Conservation (phyloP, 225 moss, liverwort and hornwort species). For the Marchantia polymorpha region DNA sequence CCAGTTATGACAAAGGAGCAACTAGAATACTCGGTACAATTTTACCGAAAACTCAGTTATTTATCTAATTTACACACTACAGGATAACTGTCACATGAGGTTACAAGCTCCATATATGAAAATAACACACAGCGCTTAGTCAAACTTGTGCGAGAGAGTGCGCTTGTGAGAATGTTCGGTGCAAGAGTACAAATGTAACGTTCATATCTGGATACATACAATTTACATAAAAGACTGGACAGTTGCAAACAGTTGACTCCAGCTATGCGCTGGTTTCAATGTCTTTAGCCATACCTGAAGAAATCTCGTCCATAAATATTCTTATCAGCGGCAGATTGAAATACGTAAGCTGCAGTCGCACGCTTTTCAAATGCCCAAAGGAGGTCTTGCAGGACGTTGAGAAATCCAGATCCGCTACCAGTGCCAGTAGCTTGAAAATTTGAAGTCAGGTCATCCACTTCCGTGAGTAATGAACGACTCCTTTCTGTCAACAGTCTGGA, state of each 20-base stretch:
- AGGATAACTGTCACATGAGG: too few relatives aligned
- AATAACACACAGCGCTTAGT: too few relatives aligned
- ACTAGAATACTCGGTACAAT: too few relatives aligned
- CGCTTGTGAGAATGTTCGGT: too few relatives aligned
- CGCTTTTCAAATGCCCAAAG: conserved; percentile 87
- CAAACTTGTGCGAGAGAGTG: too few relatives aligned
- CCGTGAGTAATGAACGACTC: conserved; percentile 48
- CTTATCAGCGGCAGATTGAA: conserved; percentile 56
- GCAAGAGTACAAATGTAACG: too few relatives aligned
- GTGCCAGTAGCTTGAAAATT: conserved; percentile 45
- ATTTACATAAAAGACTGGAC: background rate
- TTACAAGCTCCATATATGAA: too few relatives aligned
- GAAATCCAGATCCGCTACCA: conserved; percentile 71
- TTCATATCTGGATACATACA: background rate
- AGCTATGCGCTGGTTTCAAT: background rate
- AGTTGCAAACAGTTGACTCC: background rate
- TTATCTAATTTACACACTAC: too few relatives aligned
- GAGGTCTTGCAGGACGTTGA: conserved; percentile 75
- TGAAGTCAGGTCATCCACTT: conserved; percentile 61
- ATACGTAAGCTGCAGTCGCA: conserved; percentile 58
- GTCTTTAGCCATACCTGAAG: conserved; percentile 41
- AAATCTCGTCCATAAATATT: conserved; percentile 63
- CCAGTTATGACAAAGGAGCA: too few relatives aligned
- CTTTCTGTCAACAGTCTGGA: conserved; percentile 68
- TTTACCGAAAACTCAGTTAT: too few relatives aligned